Conservation (phyloP, 805 yeast species). For the Scheffersomyces lignosus region DNA sequence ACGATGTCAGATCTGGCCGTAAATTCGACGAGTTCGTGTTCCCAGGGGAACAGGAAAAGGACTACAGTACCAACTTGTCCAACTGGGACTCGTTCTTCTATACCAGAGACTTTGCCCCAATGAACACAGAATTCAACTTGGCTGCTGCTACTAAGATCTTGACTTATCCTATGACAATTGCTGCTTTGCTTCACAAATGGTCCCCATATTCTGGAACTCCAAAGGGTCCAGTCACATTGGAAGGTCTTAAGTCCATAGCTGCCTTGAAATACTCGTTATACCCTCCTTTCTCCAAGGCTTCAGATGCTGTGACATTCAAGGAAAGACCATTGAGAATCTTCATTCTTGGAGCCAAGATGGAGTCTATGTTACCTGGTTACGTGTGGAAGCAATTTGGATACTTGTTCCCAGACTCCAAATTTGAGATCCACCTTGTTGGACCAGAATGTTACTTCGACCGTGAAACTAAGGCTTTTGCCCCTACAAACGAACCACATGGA, state of each 20-base stretch:
- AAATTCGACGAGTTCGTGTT: conserved; percentile 94
- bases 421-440: conserved; percentile 91
- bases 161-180: conserved; percentile 90
- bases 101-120: conserved; percentile 88
- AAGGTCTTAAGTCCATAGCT: conserved; percentile 90
- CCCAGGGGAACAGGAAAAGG: conserved; percentile 77
- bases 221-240: conserved; percentile 83
- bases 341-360: conserved; percentile 88
- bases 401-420: conserved; percentile 76
- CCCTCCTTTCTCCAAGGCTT: conserved; percentile 50
- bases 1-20: conserved; percentile 91
- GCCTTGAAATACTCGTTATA: conserved; percentile 89
- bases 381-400: conserved; percentile 93
- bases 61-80: conserved; percentile 70
- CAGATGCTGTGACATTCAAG: conserved; percentile 56
- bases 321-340: conserved; percentile 90
- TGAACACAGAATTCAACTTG: conserved; percentile 95
- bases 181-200: conserved; percentile 74
- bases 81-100: conserved; percentile 94
- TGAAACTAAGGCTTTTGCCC: conserved; percentile 61
- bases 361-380: conserved; percentile 88
- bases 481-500: conserved; percentile 47
- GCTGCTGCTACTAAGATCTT: conserved; percentile 95
- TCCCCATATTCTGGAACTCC: conserved; percentile 84
- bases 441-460: conserved; percentile 85